phyloP scores from a whole-genome alignment of 768 basidiomycete species.

The Macrolepiota dolichaula region DNA sequence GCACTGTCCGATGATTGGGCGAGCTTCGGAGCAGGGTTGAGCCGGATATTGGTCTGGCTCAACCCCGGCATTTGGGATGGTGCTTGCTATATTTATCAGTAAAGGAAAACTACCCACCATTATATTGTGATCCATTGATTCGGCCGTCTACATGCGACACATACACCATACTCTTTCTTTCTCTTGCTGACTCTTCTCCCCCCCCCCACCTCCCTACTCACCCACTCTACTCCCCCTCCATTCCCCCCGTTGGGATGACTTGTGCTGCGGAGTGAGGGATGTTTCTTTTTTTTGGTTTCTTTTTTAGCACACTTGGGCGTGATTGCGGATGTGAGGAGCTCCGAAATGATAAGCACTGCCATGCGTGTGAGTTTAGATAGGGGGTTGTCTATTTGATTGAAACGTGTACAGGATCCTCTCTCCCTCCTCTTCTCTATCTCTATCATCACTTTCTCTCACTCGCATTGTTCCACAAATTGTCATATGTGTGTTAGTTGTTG shows the following conservation, averaged over 20 bases:
- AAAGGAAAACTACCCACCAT: not conserved
- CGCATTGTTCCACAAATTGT: slow-evolving; percentile 4
- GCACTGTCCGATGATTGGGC: not conserved
- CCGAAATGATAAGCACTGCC: not conserved
- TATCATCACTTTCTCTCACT: no score
- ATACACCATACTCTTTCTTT: no score
- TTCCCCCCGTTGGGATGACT: not conserved
- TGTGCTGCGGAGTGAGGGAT: not conserved
- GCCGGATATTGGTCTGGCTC: not conserved
- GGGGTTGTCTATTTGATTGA: not conserved
- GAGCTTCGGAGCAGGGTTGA: not conserved
- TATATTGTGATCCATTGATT: not conserved
- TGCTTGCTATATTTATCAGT: not conserved
- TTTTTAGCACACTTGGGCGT: not conserved
- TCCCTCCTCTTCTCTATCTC: no score
- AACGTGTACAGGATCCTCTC: not conserved
- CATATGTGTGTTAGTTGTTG: no score
- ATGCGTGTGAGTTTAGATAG: not conserved
- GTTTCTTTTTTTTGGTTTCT: no score
- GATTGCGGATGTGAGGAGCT: not conserved
- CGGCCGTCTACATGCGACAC: not conserved
- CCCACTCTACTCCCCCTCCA: no score
- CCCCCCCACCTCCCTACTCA: no score
- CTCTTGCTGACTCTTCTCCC: no score
- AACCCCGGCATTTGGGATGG: not conserved